phyloP scores from a whole-genome alignment of 1,139 yeast genomes.

The Sugiyamaella novakii region DNA sequence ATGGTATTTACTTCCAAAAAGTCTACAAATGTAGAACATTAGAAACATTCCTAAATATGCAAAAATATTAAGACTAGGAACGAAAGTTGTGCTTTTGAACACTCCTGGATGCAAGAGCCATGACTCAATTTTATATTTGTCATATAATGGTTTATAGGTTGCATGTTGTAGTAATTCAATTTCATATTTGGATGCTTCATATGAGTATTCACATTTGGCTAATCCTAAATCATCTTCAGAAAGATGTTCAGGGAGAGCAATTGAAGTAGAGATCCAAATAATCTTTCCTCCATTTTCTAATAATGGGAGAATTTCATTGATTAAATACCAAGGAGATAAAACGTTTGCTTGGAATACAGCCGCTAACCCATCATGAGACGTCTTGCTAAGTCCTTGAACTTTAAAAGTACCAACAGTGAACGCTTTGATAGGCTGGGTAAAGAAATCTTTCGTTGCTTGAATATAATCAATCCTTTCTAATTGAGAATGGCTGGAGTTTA shows the following conservation, averaged over 20 bases:
- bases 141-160: slow-evolving; percentile 54
- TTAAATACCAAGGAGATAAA: slow-evolving; percentile 86
- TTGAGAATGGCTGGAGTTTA: slow-evolving; percentile 89
- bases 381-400: slow-evolving; percentile 73
- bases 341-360: slow-evolving; percentile 92
- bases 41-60: slow-evolving; percentile 84
- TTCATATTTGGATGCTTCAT: slow-evolving; percentile 89
- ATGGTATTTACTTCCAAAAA: slow-evolving; percentile 83
- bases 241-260: slow-evolving; percentile 71
- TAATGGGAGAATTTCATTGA: slow-evolving; percentile 60
- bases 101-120: slow-evolving; percentile 94
- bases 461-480: slow-evolving; percentile 86
- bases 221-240: slow-evolving; percentile 76
- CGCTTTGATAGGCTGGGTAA: slow-evolving; percentile 65
- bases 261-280: slow-evolving; percentile 83
- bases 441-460: slow-evolving; percentile 68
- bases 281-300: slow-evolving; percentile 59
- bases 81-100: slow-evolving; percentile 80
- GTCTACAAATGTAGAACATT: slow-evolving; percentile 81
- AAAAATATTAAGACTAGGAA: slow-evolving; percentile 70
- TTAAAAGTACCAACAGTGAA: slow-evolving; percentile 78
- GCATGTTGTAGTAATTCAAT: slow-evolving; percentile 82
- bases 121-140: slow-evolving; percentile 59
- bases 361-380: slow-evolving; percentile 75
- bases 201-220: slow-evolving; percentile 62